Evolutionary conservation across 2,329 filamentous ascomycete genomes (phyloP).

Genomic region (Trichoderma semiorbis): DNA sequence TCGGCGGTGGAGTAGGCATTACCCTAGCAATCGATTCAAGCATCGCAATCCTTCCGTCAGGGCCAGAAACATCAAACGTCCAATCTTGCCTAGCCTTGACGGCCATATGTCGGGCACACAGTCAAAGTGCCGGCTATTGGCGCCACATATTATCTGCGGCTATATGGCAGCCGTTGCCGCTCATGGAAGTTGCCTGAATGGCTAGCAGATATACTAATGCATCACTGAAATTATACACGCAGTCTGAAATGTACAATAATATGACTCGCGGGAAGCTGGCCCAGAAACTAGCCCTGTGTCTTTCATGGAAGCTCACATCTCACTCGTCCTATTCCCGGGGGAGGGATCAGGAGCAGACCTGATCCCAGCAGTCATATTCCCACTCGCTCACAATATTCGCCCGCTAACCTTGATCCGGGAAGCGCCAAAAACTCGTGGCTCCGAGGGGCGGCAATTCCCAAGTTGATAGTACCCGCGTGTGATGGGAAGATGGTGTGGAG

Average conservation of each 20-base stretch:
- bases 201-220: background rate
- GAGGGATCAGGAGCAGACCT: background rate
- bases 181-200: background rate
- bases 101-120: constrained; percentile 11
- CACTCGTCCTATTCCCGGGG: background rate
- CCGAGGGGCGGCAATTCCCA: constrained; percentile 2
- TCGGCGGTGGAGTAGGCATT: background rate
- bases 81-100: constrained; percentile 3
- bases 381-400: background rate
- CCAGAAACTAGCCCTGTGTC: background rate
- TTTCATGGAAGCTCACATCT: background rate
- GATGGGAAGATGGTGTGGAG: constrained; percentile 4
- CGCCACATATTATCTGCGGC: constrained; percentile 1
- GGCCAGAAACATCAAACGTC: background rate
- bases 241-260: background rate
- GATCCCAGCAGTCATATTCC: background rate
- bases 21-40: background rate
- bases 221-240: background rate
- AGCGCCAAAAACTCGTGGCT: constrained; percentile 7
- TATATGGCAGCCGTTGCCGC: background rate
- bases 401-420: constrained; percentile 14
- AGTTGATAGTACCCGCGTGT: background rate
- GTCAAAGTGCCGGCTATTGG: constrained; percentile 12
- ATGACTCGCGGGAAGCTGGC: background rate
- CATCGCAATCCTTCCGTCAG: constrained; percentile 4